Evolutionary conservation across 2,329 filamentous ascomycete species (phyloP).

Genomic region (Zymoseptoria brevis): DNA sequence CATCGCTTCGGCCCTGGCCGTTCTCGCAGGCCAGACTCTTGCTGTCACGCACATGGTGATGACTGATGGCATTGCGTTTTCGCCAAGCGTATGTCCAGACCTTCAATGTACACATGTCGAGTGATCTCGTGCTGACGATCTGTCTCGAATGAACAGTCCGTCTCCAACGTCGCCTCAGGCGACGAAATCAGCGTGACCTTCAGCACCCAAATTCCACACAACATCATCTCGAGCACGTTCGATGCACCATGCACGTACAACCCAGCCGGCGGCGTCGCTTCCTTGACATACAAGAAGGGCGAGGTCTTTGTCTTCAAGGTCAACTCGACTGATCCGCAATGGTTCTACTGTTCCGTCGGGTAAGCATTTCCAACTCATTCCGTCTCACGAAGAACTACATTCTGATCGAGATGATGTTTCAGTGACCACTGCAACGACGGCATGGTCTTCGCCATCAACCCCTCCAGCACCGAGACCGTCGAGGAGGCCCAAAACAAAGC

Average conservation of each 20-base stretch:
- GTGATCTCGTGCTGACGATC: not conserved
- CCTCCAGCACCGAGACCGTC: not conserved
- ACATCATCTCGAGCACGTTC: conserved; percentile 4
- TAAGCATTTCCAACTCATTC: not conserved
- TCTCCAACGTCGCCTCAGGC: conserved; percentile 2
- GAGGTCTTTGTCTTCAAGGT: conserved; percentile 6
- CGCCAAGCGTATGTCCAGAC: not conserved
- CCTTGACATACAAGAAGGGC: conserved; percentile 1
- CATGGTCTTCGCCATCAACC: conserved; percentile 6
- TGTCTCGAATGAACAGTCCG: not conserved
- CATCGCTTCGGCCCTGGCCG: conserved; percentile 2
- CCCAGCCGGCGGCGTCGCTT: conserved; percentile 1
- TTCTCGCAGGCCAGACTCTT: not conserved
- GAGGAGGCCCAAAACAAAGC: not conserved
- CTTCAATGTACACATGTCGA: too few species aligned
- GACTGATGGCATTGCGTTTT: not conserved
- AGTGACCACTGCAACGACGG: conserved; percentile 5
- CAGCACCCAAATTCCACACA: not conserved
- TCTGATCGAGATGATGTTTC: not conserved
- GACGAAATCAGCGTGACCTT: conserved; percentile 5
- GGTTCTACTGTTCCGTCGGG: conserved; percentile 4
- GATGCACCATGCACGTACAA: conserved; percentile 4
- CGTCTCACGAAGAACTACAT: not conserved
- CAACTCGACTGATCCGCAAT: conserved; percentile 4
- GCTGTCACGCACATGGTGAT: conserved; percentile 5